Percentiles rank a stretch among this genome's conserved stretches.
Conservation (phyloP, 345 rosid species). For the Ailanthus altissimus region DNA sequence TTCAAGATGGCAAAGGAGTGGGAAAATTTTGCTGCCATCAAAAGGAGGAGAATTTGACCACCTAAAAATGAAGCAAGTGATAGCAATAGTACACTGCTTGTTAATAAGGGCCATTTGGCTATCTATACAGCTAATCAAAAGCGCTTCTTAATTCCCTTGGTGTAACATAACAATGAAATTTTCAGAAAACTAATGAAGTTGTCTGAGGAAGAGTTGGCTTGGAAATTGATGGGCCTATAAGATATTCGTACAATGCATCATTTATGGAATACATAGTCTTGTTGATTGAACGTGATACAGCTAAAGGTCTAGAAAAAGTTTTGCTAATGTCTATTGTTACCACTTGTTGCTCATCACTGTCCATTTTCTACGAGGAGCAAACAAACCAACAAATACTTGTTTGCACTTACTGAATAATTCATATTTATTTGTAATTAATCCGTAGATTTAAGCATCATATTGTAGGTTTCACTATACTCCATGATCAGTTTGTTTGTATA, state of each 20-base stretch:
- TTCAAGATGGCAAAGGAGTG: not conserved
- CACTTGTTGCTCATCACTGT: not conserved
- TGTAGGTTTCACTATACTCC: not conserved
- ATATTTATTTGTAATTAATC: too few species aligned
- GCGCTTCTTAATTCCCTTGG: not conserved
- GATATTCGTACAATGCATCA: slow-evolving; percentile 16
- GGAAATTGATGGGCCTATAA: not conserved
- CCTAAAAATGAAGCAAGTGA: not conserved
- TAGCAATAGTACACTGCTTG: not conserved
- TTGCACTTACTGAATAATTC: not conserved
- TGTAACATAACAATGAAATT: not conserved
- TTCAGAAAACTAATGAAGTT: slow-evolving; percentile 17
- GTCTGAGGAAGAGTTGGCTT: slow-evolving; percentile 24
- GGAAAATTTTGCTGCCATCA: not conserved
- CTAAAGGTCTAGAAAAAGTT: slow-evolving; percentile 6
- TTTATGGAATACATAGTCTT: slow-evolving; percentile 20
- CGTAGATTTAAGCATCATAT: not conserved
- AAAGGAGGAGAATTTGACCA: not conserved
- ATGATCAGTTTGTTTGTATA: not conserved
- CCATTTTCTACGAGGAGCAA: not conserved
- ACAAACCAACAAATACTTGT: not conserved
- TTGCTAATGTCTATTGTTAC: not conserved
- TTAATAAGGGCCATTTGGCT: slow-evolving; percentile 5
- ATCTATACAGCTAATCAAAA: not conserved
- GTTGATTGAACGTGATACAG: not conserved